Evolutionary conservation across 2,329 filamentous ascomycete genomes (phyloP), one percentile per base, ranked within the genome.

Genomic region (Aspergillus costaricaensis): DNA sequence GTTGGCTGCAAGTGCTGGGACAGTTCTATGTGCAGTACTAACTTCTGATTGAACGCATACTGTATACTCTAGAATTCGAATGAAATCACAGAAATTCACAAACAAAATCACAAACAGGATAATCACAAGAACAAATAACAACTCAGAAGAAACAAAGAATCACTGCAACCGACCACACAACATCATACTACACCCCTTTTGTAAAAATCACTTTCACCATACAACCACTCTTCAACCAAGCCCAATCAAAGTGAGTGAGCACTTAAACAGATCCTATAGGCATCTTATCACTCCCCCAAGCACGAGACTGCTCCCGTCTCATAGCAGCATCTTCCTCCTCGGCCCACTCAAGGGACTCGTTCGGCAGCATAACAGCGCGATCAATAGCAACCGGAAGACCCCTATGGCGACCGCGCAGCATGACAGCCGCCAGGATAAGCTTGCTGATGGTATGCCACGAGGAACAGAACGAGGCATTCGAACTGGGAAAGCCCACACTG

Each of bases 331-430:
- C 76, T 55, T 78, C 77, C 58, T 79, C 77, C 58, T 79, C 77
- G 0, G 76, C 76, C 75, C 74, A 77, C 4, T 73, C 75, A 39
- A 77, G 69, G 15, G 69, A 71, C 62, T 79, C 76, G 62, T 66
- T 73, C 0, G 77, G 77, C 44, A 79, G 60, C 70, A 79, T 74
- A 30, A 79, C 65, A 3, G 84, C 84, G 49, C 82, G 78, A 65
- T 87, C 85, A 61, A 86, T 73, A 3, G 83, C 82, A 32, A 85
- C 82, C 0, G 84, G 84, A 30, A 87, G 65, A 1, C 83, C 83
- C n/a, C 85, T 75, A 70, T 86, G 84, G 0, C 85, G 73, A 0
- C 84, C 85, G 7, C 83, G 73, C 32, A 88, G 68, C 76, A 86
- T 86, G 12, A 88, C 84, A 3, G 82, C 76, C 51, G 83, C 81